phyloP scores from a whole-genome alignment of 768 basidiomycete species.

The Mycena haematopus region DNA sequence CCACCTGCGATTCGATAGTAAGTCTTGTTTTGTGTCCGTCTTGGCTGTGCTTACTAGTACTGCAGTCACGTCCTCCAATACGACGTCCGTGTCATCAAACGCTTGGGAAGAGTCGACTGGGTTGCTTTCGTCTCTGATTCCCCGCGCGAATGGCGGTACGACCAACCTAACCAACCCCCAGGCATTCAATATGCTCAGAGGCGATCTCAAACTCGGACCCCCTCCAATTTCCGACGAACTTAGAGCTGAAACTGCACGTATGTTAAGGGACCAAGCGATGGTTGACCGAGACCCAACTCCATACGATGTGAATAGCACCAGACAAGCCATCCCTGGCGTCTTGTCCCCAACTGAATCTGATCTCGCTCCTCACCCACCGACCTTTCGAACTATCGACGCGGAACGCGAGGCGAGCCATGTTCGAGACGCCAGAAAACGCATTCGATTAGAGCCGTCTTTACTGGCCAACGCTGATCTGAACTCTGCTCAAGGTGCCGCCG shows the following conservation, averaged over 20 bases:
- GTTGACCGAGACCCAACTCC: constrained; percentile 71
- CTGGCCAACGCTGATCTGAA: constrained; percentile 62
- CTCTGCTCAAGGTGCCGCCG: constrained; percentile 61
- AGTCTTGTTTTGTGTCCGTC: constrained; percentile 31
- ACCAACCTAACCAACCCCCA: constrained; percentile 63
- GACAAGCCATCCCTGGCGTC: constrained; percentile 61
- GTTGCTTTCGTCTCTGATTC: constrained; percentile 77
- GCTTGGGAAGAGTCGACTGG: constrained; percentile 91
- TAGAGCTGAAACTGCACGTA: constrained; percentile 78
- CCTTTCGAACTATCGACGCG: constrained; percentile 87
- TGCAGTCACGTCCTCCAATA: constrained; percentile 74
- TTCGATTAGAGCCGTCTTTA: constrained; percentile 82
- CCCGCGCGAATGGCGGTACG: constrained; percentile 60
- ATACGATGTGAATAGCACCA: constrained; percentile 64
- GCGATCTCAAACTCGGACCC: constrained; percentile 86
- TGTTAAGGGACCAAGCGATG: constrained; percentile 82
- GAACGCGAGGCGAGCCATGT: constrained; percentile 90
- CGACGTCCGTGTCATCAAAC: constrained; percentile 64
- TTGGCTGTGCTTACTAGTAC: constrained; percentile 30
- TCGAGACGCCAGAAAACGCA: constrained; percentile 89
- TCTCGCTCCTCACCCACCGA: constrained; percentile 78
- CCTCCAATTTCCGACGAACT: constrained; percentile 82
- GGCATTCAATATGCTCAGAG: constrained; percentile 78
- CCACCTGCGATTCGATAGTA: constrained; percentile 90
- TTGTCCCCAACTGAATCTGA: constrained; percentile 73